Evolutionary conservation across 1,139 yeast genomes (phyloP).

Genomic region (Hanseniaspora gamundiae): DNA sequence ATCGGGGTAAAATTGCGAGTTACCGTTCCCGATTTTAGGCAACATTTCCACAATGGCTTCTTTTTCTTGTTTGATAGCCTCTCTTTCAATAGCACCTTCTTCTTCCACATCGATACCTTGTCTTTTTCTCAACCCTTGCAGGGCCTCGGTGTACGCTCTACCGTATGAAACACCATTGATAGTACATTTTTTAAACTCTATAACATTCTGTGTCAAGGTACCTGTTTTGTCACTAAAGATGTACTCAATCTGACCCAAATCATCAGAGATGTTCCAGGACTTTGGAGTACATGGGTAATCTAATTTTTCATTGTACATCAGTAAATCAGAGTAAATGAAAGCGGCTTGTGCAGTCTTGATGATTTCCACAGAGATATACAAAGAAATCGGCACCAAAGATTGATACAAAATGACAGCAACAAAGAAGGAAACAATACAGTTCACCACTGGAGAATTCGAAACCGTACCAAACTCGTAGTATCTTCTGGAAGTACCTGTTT

Average conservation of each 20-base stretch:
- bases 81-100: constrained; percentile 52
- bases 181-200: constrained; percentile 93
- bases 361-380: constrained; percentile 88
- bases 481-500: constrained; percentile 41
- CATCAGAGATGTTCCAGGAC: constrained; percentile 95
- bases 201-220: constrained; percentile 87
- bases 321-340: constrained; percentile 78
- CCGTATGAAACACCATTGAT: constrained; percentile 81
- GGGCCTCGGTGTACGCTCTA: constrained; percentile 89
- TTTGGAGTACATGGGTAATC: constrained; percentile 96
- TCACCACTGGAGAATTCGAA: constrained; percentile 52
- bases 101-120: constrained; percentile 68
- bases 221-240: constrained; percentile 96
- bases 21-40: constrained; percentile 26
- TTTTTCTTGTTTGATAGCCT: constrained; percentile 51
- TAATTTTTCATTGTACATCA: constrained; percentile 72
- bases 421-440: constrained; percentile 77
- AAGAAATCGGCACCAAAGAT: constrained; percentile 85
- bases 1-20: constrained; percentile 50
- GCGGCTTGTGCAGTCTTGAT: constrained; percentile 90
- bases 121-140: constrained; percentile 84
- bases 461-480: constrained; percentile 62
- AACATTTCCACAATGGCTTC: constrained; percentile 51
- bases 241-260: constrained; percentile 91
- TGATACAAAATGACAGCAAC: constrained; percentile 85